Evolutionary conservation across 1,139 yeast species (phyloP).

Genomic region (Pichiaceae sp.): DNA sequence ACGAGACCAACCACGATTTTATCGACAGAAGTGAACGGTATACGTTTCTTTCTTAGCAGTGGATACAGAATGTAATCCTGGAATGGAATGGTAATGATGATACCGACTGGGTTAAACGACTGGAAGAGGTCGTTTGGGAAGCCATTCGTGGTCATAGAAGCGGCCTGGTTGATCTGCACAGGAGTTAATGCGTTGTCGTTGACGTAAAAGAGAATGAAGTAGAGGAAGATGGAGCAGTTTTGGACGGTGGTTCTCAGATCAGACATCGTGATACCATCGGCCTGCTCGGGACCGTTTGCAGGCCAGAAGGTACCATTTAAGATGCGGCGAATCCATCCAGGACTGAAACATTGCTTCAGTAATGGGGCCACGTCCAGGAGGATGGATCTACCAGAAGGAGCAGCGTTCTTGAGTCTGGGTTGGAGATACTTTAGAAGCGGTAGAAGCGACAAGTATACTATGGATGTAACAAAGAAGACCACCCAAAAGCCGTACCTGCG

Average conservation of each 20-base stretch:
- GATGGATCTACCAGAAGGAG: conserved; percentile 36
- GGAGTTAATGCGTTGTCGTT: conserved; percentile 41
- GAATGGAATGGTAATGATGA: conserved; percentile 56
- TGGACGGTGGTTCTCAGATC: conserved; percentile 51
- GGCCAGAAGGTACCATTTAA: conserved; percentile 35
- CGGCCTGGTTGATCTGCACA: conserved; percentile 57
- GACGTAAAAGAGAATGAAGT: conserved; percentile 53
- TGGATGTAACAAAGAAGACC: conserved; percentile 55
- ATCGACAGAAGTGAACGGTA: conserved; percentile 61
- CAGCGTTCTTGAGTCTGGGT: conserved; percentile 20
- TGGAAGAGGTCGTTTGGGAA: conserved; percentile 66
- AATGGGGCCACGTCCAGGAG: conserved; percentile 35
- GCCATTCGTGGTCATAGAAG: conserved; percentile 57
- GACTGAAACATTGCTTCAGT: conserved; percentile 29
- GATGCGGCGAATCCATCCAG: conserved; percentile 32
- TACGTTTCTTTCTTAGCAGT: conserved; percentile 40
- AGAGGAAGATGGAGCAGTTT: conserved; percentile 56
- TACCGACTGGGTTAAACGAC: conserved; percentile 61
- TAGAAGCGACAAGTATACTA: conserved; percentile 42
- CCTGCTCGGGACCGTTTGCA: conserved; percentile 1
- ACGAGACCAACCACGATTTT: conserved; percentile 72
- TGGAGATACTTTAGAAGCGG: conserved; percentile 16
- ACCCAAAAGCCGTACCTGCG: conserved; percentile 70
- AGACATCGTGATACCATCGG: conserved; percentile 25
- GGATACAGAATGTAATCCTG: conserved; percentile 55